Base-by-base conservation (phyloP, 169 alveolate species). In the Eimeria acervulina region DNA sequence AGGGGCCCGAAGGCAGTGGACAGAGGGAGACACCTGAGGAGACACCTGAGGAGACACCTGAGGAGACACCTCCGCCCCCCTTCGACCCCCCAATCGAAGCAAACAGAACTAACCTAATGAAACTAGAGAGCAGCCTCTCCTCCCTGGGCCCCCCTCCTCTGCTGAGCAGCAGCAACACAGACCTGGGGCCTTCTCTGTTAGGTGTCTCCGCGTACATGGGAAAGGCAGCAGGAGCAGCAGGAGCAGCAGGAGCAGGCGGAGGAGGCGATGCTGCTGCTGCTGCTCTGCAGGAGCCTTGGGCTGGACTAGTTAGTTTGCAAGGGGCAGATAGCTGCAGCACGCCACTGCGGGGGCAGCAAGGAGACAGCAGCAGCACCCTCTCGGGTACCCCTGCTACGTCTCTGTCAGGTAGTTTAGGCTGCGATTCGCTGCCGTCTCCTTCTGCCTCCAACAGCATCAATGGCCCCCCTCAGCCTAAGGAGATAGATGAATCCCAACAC, bases 341-440 rank as follows among this genome's bases (percentile, higher is more conserved):
- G 47, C 31, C 17, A 8, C 47, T 31, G 88, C n/a, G 91, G 72
- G 91, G 74, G 13, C 47, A 83, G 91, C 51, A 44, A 36, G 91
- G 68, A 83, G 70, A 83, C 44, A 36, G 38, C 36, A 36, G 38
- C 36, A 47, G 33, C 91, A 13, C 70, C n/a, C 28, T 66, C 47
- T 51, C 47, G 26, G 72, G 40, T 15, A 83, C 91, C 28, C 66
- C 91, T 21, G 13, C 91, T 6, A 83, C 91, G 33, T 83, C 91
- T 23, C 42, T 83, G 13, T 83, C 91, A 26, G 91, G 36, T 33
- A 83, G 91, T 51, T 47, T 83, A 21, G 91, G 74, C 74, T 83
- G 72, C 47, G 91, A 83, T 28, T 83, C 74, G 12, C 74, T 83
- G 42, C 91, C 91, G 19, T 83, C 91, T 51, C 91, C 91, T 19